Conservation (phyloP, 208 protist species). For the Wallacemonas collosoma region DNA sequence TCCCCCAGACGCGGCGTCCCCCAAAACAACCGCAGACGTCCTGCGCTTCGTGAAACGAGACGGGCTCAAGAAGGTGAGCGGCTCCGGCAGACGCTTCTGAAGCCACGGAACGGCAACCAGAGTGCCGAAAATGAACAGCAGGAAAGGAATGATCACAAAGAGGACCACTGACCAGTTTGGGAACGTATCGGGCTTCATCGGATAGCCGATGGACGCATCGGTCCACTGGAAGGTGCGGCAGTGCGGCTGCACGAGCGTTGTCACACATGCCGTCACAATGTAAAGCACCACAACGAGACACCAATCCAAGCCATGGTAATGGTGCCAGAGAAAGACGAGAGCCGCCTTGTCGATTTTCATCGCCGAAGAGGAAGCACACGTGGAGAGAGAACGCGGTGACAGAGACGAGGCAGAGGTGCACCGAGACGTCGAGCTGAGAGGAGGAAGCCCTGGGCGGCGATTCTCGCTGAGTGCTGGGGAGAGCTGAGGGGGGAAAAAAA, state of each 20-base stretch:
- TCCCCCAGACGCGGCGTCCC: too few relatives aligned
- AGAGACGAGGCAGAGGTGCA: not conserved
- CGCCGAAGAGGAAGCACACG: too few relatives aligned
- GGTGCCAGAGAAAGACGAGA: not conserved
- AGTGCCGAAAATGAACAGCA: conserved; percentile 45
- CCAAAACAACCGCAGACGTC: too few relatives aligned
- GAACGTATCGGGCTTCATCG: conserved; percentile 50
- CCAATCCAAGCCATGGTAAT: not conserved
- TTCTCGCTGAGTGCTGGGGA: too few relatives aligned
- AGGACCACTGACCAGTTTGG: conserved; percentile 58
- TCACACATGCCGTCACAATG: conserved; percentile 18
- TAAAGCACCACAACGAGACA: conserved; percentile 15
- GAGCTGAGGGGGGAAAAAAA: too few relatives aligned
- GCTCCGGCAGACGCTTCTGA: conserved; percentile 29
- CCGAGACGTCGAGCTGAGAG: not conserved
- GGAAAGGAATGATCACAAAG: conserved; percentile 33
- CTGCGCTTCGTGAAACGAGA: not conserved
- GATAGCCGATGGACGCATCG: conserved; percentile 70
- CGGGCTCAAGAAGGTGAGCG: conserved; percentile 27
- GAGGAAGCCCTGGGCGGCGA: too few relatives aligned
- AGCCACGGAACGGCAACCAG: conserved; percentile 32
- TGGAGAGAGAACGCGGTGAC: not conserved
- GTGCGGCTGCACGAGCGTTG: conserved; percentile 21
- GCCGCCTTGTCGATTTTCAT: conserved; percentile 3
- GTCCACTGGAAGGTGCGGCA: conserved; percentile 76